A percentile compares a stretch with the other conserved stretches of the same genome.
These are phyloP conservation scores for Aspergillus incahuasiensis DNA, from an alignment of 495 filamentous ascomycete genomes.

Conservation along the genomic window DNA sequence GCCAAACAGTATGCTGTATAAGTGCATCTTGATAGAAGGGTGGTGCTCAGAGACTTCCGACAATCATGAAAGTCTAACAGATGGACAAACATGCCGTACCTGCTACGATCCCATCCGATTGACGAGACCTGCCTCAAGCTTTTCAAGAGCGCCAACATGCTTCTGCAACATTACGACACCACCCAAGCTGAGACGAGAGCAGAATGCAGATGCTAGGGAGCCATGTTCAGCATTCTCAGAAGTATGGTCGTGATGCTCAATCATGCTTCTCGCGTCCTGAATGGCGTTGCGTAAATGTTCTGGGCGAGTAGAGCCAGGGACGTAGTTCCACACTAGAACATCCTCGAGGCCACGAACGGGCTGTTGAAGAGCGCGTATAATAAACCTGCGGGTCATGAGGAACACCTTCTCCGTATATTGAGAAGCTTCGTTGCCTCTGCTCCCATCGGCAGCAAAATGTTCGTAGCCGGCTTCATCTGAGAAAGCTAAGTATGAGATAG, in stretches of 20 bases:
- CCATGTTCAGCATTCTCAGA: conserved; percentile 12
- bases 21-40: too few relatives aligned
- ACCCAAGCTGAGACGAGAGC: conserved; percentile 31
- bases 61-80: not conserved
- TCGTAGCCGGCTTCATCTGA: conserved; percentile 58
- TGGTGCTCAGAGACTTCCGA: not conserved
- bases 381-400: conserved; percentile 49
- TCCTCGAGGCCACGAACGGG: conserved; percentile 42
- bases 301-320: conserved; percentile 28
- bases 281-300: conserved; percentile 35
- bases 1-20: too few relatives aligned
- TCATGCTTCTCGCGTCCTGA: conserved; percentile 27
- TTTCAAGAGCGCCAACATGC: conserved; percentile 22
- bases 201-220: conserved; percentile 16
- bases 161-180: conserved; percentile 30
- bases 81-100: not conserved
- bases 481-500: conserved; percentile 3
- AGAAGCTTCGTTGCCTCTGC: conserved; percentile 40
- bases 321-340: conserved; percentile 49
- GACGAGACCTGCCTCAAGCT: conserved; percentile 7
- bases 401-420: conserved; percentile 55
- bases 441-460: conserved; percentile 35
- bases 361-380: conserved; percentile 43
- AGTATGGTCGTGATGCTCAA: conserved; percentile 24
- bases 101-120: not conserved